Conservation (phyloP, 352 stramenopile genomes). For the Phytophthora tubulina region DNA sequence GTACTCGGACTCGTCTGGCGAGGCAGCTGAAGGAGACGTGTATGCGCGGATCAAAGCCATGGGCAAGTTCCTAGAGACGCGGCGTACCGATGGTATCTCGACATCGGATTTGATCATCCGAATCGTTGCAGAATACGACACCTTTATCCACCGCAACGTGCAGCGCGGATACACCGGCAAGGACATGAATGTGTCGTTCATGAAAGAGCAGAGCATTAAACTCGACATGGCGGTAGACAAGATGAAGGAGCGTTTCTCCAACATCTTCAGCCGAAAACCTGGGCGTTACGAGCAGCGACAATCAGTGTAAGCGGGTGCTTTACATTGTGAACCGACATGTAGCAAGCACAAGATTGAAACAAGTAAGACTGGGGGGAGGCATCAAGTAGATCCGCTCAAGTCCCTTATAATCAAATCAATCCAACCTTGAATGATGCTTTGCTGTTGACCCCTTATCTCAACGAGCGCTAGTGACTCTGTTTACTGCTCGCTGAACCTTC, state of each 20-base stretch:
- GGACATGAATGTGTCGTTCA: slow-evolving; percentile 91
- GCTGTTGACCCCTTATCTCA: neutral
- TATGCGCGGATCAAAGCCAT: slow-evolving; percentile 89
- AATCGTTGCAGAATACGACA: slow-evolving; percentile 93
- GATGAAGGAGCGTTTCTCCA: slow-evolving; percentile 39
- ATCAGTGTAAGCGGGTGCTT: slow-evolving; percentile 26
- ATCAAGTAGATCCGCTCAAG: neutral
- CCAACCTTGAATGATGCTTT: slow-evolving; percentile 3
- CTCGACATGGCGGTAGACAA: slow-evolving; percentile 88
- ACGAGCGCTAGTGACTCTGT: slow-evolving; percentile 8
- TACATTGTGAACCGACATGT: neutral
- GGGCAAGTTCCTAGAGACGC: slow-evolving; percentile 89
- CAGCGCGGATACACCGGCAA: slow-evolving; percentile 91
- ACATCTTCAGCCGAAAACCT: slow-evolving; percentile 33
- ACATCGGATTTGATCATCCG: slow-evolving; percentile 92
- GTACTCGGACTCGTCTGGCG: slow-evolving; percentile 83
- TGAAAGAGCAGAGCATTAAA: slow-evolving; percentile 89
- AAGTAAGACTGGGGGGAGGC: neutral
- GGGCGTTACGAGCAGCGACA: slow-evolving; percentile 24
- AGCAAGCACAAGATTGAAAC: neutral
- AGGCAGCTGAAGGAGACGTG: slow-evolving; percentile 80
- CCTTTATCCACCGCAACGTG: slow-evolving; percentile 91
- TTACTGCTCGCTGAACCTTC: slow-evolving; percentile 43
- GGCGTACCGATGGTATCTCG: slow-evolving; percentile 88
- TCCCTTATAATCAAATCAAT: neutral